Percentiles rank a stretch among this genome's conserved stretches.
Conservation (phyloP, 495 filamentous ascomycete genomes). For the Penicillium silybi region DNA sequence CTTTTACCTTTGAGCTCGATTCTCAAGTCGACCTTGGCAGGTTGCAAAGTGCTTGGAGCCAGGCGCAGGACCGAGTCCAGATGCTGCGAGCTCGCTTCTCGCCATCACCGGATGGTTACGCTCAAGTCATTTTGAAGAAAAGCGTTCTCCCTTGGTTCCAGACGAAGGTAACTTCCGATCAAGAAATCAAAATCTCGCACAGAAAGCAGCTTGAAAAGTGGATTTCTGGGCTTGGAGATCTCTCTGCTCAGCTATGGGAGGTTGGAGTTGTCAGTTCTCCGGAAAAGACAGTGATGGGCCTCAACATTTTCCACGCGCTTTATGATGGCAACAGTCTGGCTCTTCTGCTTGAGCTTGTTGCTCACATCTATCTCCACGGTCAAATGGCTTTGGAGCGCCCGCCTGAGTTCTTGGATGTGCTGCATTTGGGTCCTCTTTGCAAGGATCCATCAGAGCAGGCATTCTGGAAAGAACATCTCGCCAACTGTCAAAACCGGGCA, state of each 20-base stretch:
- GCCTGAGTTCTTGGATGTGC: constrained; percentile 38
- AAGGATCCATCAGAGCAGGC: constrained; percentile 40
- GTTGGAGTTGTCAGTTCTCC: constrained; percentile 36
- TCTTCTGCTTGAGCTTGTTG: constrained; percentile 58
- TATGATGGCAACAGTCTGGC: constrained; percentile 83
- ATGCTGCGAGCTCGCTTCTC: constrained; percentile 66
- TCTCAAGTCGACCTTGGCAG: constrained; percentile 30
- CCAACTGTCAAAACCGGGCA: constrained; percentile 27
- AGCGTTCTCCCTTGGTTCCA: constrained; percentile 47
- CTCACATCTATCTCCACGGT: constrained; percentile 29
- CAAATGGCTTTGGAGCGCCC: background rate
- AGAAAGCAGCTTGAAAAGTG: constrained; percentile 35
- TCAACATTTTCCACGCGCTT: constrained; percentile 78
- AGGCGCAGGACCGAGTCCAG: constrained; percentile 43
- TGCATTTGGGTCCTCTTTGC: constrained; percentile 42
- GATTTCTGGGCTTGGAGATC: constrained; percentile 28
- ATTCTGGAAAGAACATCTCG: constrained; percentile 67
- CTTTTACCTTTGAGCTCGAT: constrained; percentile 56
- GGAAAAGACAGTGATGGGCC: constrained; percentile 36
- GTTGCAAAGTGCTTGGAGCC: constrained; percentile 50
- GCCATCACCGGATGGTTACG: constrained; percentile 62
- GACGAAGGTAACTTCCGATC: constrained; percentile 11
- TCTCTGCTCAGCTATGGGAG: constrained; percentile 37
- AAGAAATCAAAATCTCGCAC: constrained; percentile 26
- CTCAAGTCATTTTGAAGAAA: constrained; percentile 60